Evolutionary conservation across 2,329 filamentous ascomycete species (phyloP).

Genomic region (Dactylellina sp.): DNA sequence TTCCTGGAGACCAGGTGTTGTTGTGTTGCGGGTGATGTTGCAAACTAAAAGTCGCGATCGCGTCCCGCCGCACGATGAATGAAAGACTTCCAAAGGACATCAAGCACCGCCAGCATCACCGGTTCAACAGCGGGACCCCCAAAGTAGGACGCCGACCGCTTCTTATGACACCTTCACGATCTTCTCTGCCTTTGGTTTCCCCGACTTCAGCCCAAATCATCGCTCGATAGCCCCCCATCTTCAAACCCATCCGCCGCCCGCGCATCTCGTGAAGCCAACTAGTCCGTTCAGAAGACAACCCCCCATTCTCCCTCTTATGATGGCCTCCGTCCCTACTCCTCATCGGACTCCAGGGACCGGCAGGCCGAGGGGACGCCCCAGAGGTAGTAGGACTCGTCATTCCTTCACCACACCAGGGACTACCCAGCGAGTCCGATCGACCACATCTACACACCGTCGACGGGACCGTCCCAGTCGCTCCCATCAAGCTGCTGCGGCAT

Average conservation of each 20-base stretch:
- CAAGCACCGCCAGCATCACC: slow-evolving; percentile 22
- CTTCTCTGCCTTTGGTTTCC: slow-evolving; percentile 18
- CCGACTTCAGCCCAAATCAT: slow-evolving; percentile 1
- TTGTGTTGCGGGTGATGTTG: slow-evolving; percentile 54
- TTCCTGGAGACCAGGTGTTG: slow-evolving; percentile 27
- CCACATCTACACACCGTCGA: slow-evolving; percentile 23
- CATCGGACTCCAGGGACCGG: slow-evolving; percentile 53
- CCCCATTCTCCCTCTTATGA: slow-evolving; percentile 22
- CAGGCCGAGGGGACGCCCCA: slow-evolving; percentile 46
- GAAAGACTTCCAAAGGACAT: slow-evolving; percentile 19
- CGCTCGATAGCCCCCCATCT: slow-evolving; percentile 25
- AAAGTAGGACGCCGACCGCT: slow-evolving; percentile 15
- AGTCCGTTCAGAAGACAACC: background rate
- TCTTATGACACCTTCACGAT: slow-evolving; percentile 32
- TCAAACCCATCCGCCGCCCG: slow-evolving; percentile 16
- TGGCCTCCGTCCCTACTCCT: slow-evolving; percentile 45
- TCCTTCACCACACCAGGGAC: slow-evolving; percentile 41
- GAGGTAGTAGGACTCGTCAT: slow-evolving; percentile 53
- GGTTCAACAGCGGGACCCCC: slow-evolving; percentile 15
- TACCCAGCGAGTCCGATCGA: slow-evolving; percentile 37
- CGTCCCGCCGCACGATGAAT: slow-evolving; percentile 39
- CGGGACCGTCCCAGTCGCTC: slow-evolving; percentile 40
- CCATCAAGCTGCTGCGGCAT: slow-evolving; percentile 57
- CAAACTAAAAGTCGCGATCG: slow-evolving; percentile 55
- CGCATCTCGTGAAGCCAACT: slow-evolving; percentile 26